Percentiles rank a stretch among this genome's conserved stretches.
These are phyloP conservation scores for Helicocarpus griseus DNA, from an alignment of 2,329 filamentous ascomycete genomes.

Conservation along the genomic window DNA sequence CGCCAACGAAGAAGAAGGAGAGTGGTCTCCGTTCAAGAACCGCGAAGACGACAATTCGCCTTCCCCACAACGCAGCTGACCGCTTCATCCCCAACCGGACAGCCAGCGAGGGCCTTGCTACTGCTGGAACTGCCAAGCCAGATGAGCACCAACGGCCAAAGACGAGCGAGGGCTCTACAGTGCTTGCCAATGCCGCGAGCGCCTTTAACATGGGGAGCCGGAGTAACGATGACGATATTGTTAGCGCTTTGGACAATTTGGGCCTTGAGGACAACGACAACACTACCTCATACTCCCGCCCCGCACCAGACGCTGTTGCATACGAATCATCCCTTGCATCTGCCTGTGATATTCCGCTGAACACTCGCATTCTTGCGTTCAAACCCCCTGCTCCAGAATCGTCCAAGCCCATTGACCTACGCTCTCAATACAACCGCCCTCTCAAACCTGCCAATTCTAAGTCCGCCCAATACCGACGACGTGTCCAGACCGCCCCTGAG, in stretches of 20 bases:
- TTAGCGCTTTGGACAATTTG: conserved; percentile 69
- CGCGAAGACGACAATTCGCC: conserved; percentile 56
- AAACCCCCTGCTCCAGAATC: conserved; percentile 98
- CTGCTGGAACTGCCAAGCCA: conserved; percentile 73
- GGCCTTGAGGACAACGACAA: conserved; percentile 67
- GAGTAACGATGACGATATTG: conserved; percentile 60
- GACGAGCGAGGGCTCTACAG: conserved; percentile 64
- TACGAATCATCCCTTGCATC: conserved; percentile 87
- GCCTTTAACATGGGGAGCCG: conserved; percentile 55
- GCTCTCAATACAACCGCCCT: conserved; percentile 95
- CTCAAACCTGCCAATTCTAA: conserved; percentile 65
- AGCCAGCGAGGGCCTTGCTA: conserved; percentile 79
- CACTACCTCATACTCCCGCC: conserved; percentile 59
- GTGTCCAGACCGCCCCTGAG: conserved; percentile 89
- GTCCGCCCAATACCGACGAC: conserved; percentile 79
- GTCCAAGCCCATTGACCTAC: conserved; percentile 93
- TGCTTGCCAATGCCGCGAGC: conserved; percentile 64
- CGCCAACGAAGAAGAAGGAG: conserved; percentile 34
- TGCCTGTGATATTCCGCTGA: conserved; percentile 85
- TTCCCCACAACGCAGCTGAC: conserved; percentile 63
- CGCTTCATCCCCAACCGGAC: conserved; percentile 92
- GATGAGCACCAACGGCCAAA: conserved; percentile 69
- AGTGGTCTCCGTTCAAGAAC: conserved; percentile 31
- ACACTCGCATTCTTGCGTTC: conserved; percentile 93
- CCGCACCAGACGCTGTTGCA: conserved; percentile 76